These are phyloP conservation scores for Hygrophoropsis aurantiaca DNA, from an alignment of 768 basidiomycete species.

Conservation along the genomic window DNA sequence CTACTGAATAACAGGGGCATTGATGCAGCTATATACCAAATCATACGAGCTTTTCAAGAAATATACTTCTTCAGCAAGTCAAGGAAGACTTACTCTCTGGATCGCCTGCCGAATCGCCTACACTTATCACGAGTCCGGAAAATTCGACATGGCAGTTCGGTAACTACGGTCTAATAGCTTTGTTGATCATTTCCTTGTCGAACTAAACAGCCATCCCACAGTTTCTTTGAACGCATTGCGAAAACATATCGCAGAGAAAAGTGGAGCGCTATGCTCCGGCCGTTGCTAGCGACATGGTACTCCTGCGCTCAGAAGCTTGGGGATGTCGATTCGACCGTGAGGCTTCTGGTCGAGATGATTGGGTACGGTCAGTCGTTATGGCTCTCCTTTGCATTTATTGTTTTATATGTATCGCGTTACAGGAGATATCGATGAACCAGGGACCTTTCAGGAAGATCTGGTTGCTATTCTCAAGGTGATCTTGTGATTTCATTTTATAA, in stretches of 20 bases:
- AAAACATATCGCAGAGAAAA: constrained; percentile 84
- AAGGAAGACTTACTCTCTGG: constrained; percentile 82
- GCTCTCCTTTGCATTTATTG: too few species aligned
- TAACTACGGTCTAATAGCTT: constrained; percentile 31
- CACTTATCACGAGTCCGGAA: constrained; percentile 76
- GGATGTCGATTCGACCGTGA: constrained; percentile 74
- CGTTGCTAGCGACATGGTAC: constrained; percentile 80
- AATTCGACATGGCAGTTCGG: constrained; percentile 88
- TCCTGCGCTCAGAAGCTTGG: constrained; percentile 77
- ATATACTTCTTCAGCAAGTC: constrained; percentile 53
- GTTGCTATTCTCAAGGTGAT: constrained; percentile 69
- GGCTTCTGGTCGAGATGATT: constrained; percentile 81
- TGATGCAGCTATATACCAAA: constrained; percentile 87
- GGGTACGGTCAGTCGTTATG: constrained; percentile 65
- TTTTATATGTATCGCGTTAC: constrained; percentile 16
- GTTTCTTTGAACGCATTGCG: constrained; percentile 92
- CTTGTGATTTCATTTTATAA: constrained; percentile 35
- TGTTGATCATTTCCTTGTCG: not conserved
- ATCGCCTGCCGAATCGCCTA: constrained; percentile 90
- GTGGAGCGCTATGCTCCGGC: constrained; percentile 74
- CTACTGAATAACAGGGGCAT: too few species aligned
- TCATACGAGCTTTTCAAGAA: constrained; percentile 93
- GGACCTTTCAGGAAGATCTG: constrained; percentile 65
- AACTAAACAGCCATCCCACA: constrained; percentile 26
- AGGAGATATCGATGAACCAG: constrained; percentile 45